Evolutionary conservation across 2,329 filamentous ascomycete genomes (phyloP), one percentile per base, ranked within the genome.

Genomic region (Colletotrichum limetticola): DNA sequence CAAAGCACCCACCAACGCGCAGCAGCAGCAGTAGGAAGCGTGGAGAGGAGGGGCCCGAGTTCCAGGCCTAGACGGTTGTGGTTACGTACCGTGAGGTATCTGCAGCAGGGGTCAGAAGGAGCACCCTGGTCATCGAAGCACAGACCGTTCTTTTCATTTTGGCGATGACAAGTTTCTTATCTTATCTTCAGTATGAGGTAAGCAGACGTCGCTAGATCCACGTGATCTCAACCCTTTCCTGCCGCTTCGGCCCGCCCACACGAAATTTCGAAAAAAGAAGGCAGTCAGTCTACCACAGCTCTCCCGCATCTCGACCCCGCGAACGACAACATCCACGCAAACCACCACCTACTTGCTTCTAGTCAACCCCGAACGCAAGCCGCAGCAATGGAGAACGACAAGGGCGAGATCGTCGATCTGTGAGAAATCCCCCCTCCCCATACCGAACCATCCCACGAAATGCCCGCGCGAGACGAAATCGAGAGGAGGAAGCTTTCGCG

Each of bases 391-490:
- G 97, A 99, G 92, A 99, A 99, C 95, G 97, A 98, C 91, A 95
- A 95, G 90, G 96, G 96, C 90, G 95, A 98, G 89, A 95, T 98
- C 89, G 97, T 98, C 87, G 96, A 98, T 90, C 95, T 98, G 95
- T 98, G 92, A 88, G 93, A 87, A 79, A 74, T 72, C 72, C 42
- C 76, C 76, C 78, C 67, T 57, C 46, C 68, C 30, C 19, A 49
- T 49, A 11, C 19, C 73, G 66, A 73, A 68, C 53, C 42, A 49
- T 9, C 71, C 71, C 28, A 37, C 61, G 53, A 69, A 28, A 5
- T 26, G n/a, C 8, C 46, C 30, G n/a, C 24, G 49, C n/a, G 61
- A 35, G 32, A 60, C 16, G 52, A 49, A 35, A 52, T 49, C 42
- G 42, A 55, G 16, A 8, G 11, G 16, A 12, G 14, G 16, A 35